Evolutionary conservation across 257 asterid genomes (phyloP), one percentile per base, ranked within the genome.

Genomic region (Plantago ovata): DNA sequence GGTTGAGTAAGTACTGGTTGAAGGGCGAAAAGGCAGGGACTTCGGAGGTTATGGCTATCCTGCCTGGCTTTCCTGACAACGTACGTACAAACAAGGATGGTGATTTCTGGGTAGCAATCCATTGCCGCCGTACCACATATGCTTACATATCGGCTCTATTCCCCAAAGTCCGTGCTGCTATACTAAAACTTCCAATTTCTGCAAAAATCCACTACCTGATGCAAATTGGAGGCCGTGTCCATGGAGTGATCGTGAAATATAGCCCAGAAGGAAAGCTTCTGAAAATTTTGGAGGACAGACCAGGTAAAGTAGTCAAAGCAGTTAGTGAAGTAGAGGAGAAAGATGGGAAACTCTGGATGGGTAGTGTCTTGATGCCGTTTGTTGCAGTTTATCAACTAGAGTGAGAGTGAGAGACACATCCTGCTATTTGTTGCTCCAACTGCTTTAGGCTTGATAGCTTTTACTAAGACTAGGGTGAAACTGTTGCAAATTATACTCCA

Each of bases 341-440:
- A 69, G 93, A 85, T 39, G 95, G 98, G 54, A 84, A 83, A 79
- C 94, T 92, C 60, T 92, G 96, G 98, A 75, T 92, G 20, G 98
- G 96, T 28, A 92, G 95, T 28, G 98, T 92, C 43, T 68, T 92
- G 77, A 85, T 85, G 95, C 72, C 91, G 16, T 91, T 71, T 60
- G 65, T 90, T 16, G 89, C 91, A 12, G 96, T 90, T 75, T 90
- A 84, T 55, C 60, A 80, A 32, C 69, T 90, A 36, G 77, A 77
- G 11, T 66, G 71, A 72, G 44, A 24, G 48, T 1, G 6, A 51
- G 15, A 38, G 6, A 19, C 43, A 9, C 11, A 41, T 38, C 20
- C 12, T 54, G 23, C 13, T 4, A 11, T 16, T 3, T 13, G 20
- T 13, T 13, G 40, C 6, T 28, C n/a, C n/a, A n/a, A n/a, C n/a